Evolutionary conservation across 257 asterid genomes (phyloP), one percentile per base, ranked within the genome.

Genomic region (Catharanthus roseus): DNA sequence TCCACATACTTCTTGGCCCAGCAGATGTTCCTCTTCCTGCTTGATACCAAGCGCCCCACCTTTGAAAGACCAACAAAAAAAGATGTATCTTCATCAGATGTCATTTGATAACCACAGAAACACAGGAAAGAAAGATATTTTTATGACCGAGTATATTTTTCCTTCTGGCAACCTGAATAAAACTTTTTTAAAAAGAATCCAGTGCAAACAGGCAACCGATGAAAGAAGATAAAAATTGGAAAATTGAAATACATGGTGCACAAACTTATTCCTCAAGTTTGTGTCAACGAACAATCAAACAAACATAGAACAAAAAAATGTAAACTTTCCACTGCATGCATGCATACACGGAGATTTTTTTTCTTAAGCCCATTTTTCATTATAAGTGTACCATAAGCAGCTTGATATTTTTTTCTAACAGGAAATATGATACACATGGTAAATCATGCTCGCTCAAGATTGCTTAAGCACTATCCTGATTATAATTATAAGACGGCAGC

Each of bases 1-100:
- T n/a, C n/a, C 24, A 28, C 77, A 45, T 66, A 77, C 80, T 53
- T 72, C 73, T 77, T 68, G 49, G 45, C 34, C 55, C 69, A 36
- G 53, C 15, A 56, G 10, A 33, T 71, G 58, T 34, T 65, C 65
- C 28, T 36, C 73, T 61, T 55, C 73, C 31, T 0, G 58, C 24
- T 51, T 68, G 47, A 65, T 23, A 31, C 64, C 60, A 64, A 47
- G 55, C 9, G 58, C 44, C 58, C 61, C 72, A 47, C 76, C 76
- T 65, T 66, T 28, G 54, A 21, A 77, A 77, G 47, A 57, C 33
- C 39, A 67, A 38, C 3, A 38, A 38, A 38, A 58, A 62, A 57
- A 49, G 38, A 23, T 15, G 41, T 4, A 45, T 51, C 36, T 18
- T 13, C 41, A 58, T 66, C 33, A 77, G 71, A 70, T 51, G 53